A percentile compares a stretch with the other conserved stretches of the same genome.
These are phyloP conservation scores for Populus davidiana DNA, from an alignment of 345 rosid species.

Conservation along the genomic window DNA sequence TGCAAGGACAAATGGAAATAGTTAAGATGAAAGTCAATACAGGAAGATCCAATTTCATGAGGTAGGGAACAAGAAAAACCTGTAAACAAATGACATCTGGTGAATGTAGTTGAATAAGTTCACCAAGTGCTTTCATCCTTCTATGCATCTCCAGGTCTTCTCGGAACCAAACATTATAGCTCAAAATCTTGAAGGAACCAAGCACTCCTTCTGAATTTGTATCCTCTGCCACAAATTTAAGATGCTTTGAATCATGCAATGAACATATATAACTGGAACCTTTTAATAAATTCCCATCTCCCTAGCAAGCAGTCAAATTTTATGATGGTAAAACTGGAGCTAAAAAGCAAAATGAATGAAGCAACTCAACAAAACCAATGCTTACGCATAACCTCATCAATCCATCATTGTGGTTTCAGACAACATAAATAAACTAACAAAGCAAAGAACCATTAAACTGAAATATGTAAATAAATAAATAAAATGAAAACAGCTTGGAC, in stretches of 20 bases:
- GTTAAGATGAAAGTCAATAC: constrained; percentile 7
- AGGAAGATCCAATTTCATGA: not conserved
- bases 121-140: constrained; percentile 84
- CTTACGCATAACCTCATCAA: too few relatives aligned
- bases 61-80: constrained; percentile 37
- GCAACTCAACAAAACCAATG: too few relatives aligned
- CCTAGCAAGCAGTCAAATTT: not conserved
- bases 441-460: too few relatives aligned
- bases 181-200: constrained; percentile 63
- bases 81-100: constrained; percentile 90
- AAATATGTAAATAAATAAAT: too few relatives aligned
- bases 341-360: too few relatives aligned
- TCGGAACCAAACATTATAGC: constrained; percentile 96
- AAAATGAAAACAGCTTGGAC: too few relatives aligned
- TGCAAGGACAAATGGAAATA: constrained; percentile 21
- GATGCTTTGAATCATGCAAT: not conserved
- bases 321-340: not conserved
- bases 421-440: too few relatives aligned
- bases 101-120: constrained; percentile 67
- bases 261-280: not conserved
- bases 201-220: constrained; percentile 29
- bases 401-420: too few relatives aligned
- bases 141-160: constrained; percentile 75
- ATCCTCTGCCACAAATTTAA: constrained; percentile 34
- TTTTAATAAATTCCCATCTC: not conserved